Base-by-base conservation (phyloP, 352 stramenopile species). In the Globisporangium radiosum region DNA sequence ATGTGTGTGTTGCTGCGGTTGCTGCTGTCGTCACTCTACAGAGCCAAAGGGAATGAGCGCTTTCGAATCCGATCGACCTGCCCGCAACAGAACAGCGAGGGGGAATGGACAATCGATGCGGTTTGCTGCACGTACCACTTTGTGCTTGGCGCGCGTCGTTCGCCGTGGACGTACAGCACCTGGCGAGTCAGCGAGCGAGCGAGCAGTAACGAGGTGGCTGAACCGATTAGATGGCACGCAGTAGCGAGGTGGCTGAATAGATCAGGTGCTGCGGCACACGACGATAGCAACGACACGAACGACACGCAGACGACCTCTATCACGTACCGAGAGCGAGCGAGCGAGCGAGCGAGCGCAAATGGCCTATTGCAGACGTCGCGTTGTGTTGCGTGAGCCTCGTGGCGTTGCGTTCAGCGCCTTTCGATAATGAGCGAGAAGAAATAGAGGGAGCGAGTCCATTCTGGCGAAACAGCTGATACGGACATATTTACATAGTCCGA, bases 91-190 rank as follows among this genome's bases (percentile, higher is more conserved):
- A 47, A 19, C 15, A 15, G 25, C 4, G 33, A 33, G 42, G 40
- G 40, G 36, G 25, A 37, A 25, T 9, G 11, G 43, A 47, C 33
- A 47, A 6, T 6, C 36, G 6, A 19, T 7, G n/a, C 3, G 8
- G 45, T 39, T n/a, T 4, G 33, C 11, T 13, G 37, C 9, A 56
- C 73, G 69, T 65, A 91, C 81, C 74, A 70, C 70, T 59, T 70
- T 70, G 59, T 83, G 25, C 25, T 33, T 3, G 25, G 25, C 25
- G 25, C 25, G 25, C 25, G 38, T 78, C 66, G 4, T 48, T 56
- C 38, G 80, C 76, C 36, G 83, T 77, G 51, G 77, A 77, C 52
- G 89, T 79, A 15, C 81, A 78, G 63, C 81, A 91, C 47, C 71
- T 79, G n/a, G 43, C 43, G 13, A 47, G 43, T 4, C 39, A 43